Percentiles rank a stretch among this genome's conserved stretches.
phyloP scores from a whole-genome alignment of 2,329 filamentous ascomycete genomes.

The Epichloe amarillans region DNA sequence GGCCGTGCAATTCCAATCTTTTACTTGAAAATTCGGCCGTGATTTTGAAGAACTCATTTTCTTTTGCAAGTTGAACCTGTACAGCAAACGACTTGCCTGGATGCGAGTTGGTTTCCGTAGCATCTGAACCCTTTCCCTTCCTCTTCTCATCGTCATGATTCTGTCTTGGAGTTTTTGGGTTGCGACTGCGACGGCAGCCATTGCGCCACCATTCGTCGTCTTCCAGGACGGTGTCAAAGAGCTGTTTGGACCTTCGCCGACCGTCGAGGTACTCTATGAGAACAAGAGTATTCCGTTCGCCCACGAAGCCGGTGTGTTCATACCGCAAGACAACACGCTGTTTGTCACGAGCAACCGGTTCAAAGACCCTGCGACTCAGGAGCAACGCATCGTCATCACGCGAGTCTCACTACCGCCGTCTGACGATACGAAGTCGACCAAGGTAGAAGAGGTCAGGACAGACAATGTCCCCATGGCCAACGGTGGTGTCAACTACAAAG shows the following conservation, averaged over 20 bases:
- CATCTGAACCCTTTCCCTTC: too few relatives aligned
- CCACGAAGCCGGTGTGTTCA: slow-evolving; percentile 31
- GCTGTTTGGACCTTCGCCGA: slow-evolving; percentile 22
- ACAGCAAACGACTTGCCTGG: too few relatives aligned
- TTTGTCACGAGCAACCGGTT: slow-evolving; percentile 24
- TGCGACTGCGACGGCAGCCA: neutral
- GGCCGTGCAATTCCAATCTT: too few relatives aligned
- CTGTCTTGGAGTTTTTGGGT: neutral
- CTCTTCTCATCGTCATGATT: neutral
- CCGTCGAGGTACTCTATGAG: slow-evolving; percentile 24
- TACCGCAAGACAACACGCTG: slow-evolving; percentile 14
- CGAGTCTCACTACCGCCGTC: slow-evolving; percentile 11
- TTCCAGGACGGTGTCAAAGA: slow-evolving; percentile 7
- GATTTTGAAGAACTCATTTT: too few relatives aligned
- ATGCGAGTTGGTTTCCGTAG: too few relatives aligned
- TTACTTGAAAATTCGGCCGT: too few relatives aligned
- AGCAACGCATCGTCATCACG: slow-evolving; percentile 18
- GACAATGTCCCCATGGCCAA: slow-evolving; percentile 30
- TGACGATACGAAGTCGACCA: slow-evolving; percentile 4
- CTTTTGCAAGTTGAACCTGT: too few relatives aligned
- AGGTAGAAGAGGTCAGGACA: slow-evolving; percentile 20
- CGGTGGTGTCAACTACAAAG: slow-evolving; percentile 33
- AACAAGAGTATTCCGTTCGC: slow-evolving; percentile 30
- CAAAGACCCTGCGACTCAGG: slow-evolving; percentile 8
- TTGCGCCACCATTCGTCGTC: neutral